These are phyloP conservation scores for Epichloe glyceriae DNA, from an alignment of 2,329 filamentous ascomycete species.

Conservation along the genomic window DNA sequence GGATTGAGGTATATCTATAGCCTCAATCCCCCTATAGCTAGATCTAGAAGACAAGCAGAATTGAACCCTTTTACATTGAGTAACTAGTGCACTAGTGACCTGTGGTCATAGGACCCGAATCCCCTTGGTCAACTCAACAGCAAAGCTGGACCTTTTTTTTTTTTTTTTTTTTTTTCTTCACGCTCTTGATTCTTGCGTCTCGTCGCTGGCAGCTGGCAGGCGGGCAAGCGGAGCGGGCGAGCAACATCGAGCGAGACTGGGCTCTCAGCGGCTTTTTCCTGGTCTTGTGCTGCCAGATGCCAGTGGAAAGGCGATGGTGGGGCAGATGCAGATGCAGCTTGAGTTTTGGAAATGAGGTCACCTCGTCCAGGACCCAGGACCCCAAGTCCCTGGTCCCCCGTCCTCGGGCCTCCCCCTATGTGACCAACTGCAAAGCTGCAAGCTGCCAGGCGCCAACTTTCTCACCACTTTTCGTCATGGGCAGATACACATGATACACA, in stretches of 20 bases:
- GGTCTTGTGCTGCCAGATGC: not conserved
- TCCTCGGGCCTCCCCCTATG: too few relatives aligned
- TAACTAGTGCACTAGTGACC: too few relatives aligned
- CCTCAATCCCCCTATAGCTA: too few relatives aligned
- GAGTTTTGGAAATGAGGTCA: slow-evolving; percentile 3
- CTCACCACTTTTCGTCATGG: not conserved
- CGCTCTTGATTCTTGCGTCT: not conserved
- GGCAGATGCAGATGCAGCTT: not conserved
- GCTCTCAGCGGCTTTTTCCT: not conserved
- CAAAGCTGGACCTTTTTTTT: too few relatives aligned
- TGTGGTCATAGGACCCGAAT: too few relatives aligned
- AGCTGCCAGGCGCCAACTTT: too few relatives aligned
- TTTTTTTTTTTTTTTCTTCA: not conserved
- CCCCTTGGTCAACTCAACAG: too few relatives aligned
- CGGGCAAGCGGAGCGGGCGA: not conserved
- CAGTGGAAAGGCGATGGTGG: not conserved
- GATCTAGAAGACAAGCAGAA: too few relatives aligned
- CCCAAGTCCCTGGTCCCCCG: not conserved
- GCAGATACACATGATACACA: not conserved
- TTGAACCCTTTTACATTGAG: too few relatives aligned
- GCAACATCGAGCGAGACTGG: not conserved
- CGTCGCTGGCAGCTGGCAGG: not conserved
- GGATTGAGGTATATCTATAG: too few relatives aligned
- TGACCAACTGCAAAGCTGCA: too few relatives aligned
- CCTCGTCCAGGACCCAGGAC: not conserved